Base-by-base conservation (phyloP, 139 green algal species). In the Haematococcus sp. region DNA sequence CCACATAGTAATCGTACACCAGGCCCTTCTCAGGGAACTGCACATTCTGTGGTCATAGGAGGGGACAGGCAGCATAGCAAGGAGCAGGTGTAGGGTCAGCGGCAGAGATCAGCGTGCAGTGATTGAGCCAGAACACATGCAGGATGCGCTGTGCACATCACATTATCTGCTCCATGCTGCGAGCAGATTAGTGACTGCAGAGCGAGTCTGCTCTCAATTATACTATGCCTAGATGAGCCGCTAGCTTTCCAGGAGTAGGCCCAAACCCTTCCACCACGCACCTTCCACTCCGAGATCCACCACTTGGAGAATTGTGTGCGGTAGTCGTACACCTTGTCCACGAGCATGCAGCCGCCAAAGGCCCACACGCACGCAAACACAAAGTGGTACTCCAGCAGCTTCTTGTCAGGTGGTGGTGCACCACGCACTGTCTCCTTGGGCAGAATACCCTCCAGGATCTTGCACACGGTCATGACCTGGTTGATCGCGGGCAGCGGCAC, bases 1-100 rank as follows among this genome's bases (percentile, higher is more conserved):
- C 87, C 23, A 97, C 90, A 68, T 90, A 97, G 84, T 95, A 97
- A 72, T 97, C 93, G 77, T 90, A 97, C 27, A 97, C 93, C 25
- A 89, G 72, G 40, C 89, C 91, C 82, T 95, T 88, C 74, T 93
- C 89, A 3, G 89, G 92, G 79, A 91, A 87, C 40, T 66, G 61
- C 27, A 94, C 84, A 56, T 80, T 83, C 71, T 49, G 61, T 15
- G 31, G 16, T 23, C 27, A 35, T 33, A 17, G 27, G 27, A 30
- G 32, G 68, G 61, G 32, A 68, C 61, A 51, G 30, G 58, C n/a
- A 34, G 54, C 54, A 61, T 13, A 13, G 54, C 54, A 66, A n/a
- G n/a, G 49, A 52, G 49, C 67, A 73, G 9, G 49, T 65, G 16
- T 55, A 1, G 22, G 25, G 28, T 3, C 2, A 25, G 17, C 1